These are phyloP conservation scores for Drosera capensis DNA, from an alignment of 148 eudicot species.

Conservation along the genomic window DNA sequence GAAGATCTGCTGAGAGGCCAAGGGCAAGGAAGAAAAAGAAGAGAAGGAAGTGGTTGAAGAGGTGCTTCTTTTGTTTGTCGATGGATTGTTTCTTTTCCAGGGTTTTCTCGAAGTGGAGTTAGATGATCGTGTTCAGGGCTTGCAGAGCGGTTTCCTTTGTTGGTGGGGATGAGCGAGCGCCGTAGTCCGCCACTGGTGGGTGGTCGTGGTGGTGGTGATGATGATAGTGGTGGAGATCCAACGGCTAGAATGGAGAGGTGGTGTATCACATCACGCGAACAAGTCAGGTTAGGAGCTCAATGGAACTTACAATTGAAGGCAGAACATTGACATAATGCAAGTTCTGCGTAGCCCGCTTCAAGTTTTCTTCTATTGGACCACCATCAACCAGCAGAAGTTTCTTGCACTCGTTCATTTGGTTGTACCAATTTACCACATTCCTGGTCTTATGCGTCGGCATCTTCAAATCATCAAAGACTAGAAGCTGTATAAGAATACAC, in stretches of 20 bases:
- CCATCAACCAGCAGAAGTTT: constrained; percentile 83
- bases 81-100: constrained; percentile 81
- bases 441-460: constrained; percentile 88
- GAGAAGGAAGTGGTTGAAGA: constrained; percentile 65
- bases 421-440: constrained; percentile 62
- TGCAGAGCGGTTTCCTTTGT: constrained; percentile 70
- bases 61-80: constrained; percentile 82
- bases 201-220: too few species aligned
- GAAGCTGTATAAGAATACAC: constrained; percentile 37
- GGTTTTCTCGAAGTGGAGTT: constrained; percentile 97
- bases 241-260: too few species aligned
- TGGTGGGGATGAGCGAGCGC: constrained; percentile 18
- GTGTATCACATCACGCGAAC: background rate
- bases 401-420: constrained; percentile 56
- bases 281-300: background rate
- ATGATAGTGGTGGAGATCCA: too few species aligned
- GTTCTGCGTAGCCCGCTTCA: constrained; percentile 83
- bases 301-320: constrained; percentile 74
- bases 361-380: constrained; percentile 51
- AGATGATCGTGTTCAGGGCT: constrained; percentile 84
- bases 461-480: constrained; percentile 69
- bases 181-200: constrained; percentile 42
- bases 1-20: constrained; percentile 34
- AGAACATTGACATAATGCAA: constrained; percentile 66
- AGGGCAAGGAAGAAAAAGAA: constrained; percentile 68